Evolutionary conservation across 1,284 basidiomycete species (phyloP), one percentile per base, ranked within the genome.

Genomic region (Marasmius oreades): DNA sequence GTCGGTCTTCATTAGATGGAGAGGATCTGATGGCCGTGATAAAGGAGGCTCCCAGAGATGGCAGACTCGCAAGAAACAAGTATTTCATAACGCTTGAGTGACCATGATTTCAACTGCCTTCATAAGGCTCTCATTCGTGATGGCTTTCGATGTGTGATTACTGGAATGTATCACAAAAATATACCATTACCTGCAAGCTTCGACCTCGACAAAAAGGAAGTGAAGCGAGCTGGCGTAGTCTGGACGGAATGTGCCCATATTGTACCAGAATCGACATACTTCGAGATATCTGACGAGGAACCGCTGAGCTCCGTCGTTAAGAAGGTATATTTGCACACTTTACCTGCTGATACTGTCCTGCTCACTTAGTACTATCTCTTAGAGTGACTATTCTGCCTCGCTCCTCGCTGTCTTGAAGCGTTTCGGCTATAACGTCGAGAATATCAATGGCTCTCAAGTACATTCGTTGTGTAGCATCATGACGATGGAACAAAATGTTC

Each of bases 61-160:
- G 50, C 33, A 33, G 20, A 31, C 31, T 44, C 6, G 56, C 52
- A 16, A 58, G 54, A 34, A 34, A 52, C 51, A 23, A 28, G 56
- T 28, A 7, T 14, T 20, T 36, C 48, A 20, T 33, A 8, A 8
- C 18, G 20, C n/a, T 28, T 43, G n/a, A 10, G n/a, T n/a, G 31
- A 44, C 47, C 10, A 12, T 12, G 23, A 37, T 16, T 36, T 23
- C n/a, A n/a, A 16, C 36, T 53, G n/a, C 26, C 22, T n/a, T 34
- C 45, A n/a, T n/a, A n/a, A 68, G 66, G 64, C 64, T 37, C 63
- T 70, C 23, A 51, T 62, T 47, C 66, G 69, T 22, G 70, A 71
- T 56, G 58, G 59, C 22, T 69, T 61, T 55, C 55, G 65, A n/a
- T 69, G 70, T 58, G 53, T 69, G 18, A 52, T 67, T 18, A 64